These are phyloP conservation scores for Penicillium goetzii DNA, from an alignment of 495 filamentous ascomycete species.

Conservation along the genomic window DNA sequence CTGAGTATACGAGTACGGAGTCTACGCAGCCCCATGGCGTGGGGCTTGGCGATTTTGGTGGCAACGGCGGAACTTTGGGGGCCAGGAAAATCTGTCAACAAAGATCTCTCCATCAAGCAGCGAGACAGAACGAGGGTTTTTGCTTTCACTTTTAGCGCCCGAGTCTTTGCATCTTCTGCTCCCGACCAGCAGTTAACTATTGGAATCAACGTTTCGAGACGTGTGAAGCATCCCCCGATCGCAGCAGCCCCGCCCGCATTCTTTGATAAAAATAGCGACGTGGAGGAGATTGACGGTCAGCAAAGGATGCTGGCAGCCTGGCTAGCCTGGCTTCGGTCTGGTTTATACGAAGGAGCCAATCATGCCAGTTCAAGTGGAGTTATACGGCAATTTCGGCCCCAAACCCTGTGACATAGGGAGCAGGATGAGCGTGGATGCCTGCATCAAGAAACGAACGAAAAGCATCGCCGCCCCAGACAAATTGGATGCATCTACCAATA, in stretches of 20 bases:
- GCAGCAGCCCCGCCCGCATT: neutral
- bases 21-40: no score
- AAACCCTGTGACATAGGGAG: neutral
- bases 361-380: neutral
- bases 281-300: neutral
- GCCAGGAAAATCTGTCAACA: neutral
- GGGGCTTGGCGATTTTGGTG: neutral
- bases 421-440: constrained; percentile 1
- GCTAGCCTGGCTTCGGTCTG: neutral
- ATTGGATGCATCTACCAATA: neutral
- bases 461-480: neutral
- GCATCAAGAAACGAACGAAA: neutral
- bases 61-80: neutral
- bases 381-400: neutral
- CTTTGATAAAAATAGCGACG: neutral
- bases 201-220: neutral
- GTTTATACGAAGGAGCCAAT: constrained; percentile 2
- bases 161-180: neutral
- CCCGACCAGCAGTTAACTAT: neutral
- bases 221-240: neutral
- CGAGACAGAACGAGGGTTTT: neutral
- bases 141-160: neutral
- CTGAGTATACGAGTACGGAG: no score
- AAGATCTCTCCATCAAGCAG: neutral
- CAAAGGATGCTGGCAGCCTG: neutral